These are phyloP conservation scores for Hypomyces rosellus DNA, from an alignment of 2,329 filamentous ascomycete species.

Conservation along the genomic window DNA sequence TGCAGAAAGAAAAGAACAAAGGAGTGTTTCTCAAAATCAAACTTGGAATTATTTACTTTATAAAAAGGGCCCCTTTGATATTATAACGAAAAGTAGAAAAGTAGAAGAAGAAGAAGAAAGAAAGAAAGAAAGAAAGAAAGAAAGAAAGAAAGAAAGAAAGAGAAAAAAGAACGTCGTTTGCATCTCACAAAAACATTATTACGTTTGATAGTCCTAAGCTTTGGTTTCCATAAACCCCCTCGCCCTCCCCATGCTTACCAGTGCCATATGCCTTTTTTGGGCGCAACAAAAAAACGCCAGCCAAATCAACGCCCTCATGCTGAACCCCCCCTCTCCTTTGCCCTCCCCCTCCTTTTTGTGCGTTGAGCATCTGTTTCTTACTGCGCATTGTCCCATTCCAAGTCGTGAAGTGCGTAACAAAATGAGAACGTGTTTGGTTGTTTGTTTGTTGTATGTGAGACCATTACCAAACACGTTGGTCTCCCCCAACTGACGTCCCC, in stretches of 20 bases:
- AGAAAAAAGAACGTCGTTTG: neutral
- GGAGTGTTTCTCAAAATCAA: too few species aligned
- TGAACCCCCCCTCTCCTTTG: neutral
- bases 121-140: neutral
- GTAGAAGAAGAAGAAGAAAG: neutral
- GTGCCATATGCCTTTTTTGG: neutral
- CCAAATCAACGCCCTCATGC: neutral
- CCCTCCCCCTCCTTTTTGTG: neutral
- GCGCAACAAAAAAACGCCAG: neutral
- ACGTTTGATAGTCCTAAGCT: neutral
- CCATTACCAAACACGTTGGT: constrained; percentile 22
- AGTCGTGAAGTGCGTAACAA: neutral
- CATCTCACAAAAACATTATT: neutral
- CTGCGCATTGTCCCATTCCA: neutral
- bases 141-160: neutral
- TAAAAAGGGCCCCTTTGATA: neutral
- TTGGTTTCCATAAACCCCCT: neutral
- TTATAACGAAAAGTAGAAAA: neutral
- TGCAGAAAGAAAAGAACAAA: too few species aligned
- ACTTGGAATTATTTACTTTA: too few species aligned
- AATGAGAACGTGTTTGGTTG: neutral
- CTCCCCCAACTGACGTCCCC: constrained; percentile 23
- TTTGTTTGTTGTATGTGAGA: neutral
- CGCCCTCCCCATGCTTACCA: neutral
- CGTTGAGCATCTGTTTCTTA: neutral